phyloP scores from a whole-genome alignment of 2,329 filamentous ascomycete species.

The Stylonectria norvegica region DNA sequence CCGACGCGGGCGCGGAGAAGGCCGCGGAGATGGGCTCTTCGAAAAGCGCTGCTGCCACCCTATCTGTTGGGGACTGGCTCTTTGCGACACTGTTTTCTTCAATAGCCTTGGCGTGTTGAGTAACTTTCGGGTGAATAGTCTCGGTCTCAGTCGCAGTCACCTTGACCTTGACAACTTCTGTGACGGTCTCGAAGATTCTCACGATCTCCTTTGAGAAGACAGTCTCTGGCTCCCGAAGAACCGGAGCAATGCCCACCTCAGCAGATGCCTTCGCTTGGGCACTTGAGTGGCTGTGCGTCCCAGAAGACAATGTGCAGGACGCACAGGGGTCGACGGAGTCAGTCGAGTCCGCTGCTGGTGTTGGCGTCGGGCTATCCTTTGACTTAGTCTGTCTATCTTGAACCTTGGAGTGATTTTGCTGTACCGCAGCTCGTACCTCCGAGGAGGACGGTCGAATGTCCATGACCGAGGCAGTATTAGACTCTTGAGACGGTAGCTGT shows the following conservation, averaged over 20 bases:
- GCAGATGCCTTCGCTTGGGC: slow-evolving; percentile 2
- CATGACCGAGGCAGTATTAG: too few relatives aligned
- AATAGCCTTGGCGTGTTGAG: slow-evolving; percentile 8
- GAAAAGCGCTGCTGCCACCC: neutral
- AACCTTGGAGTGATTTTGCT: too few relatives aligned
- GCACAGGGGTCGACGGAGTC: slow-evolving; percentile 22
- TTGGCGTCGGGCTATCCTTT: slow-evolving; percentile 3
- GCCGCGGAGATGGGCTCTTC: slow-evolving; percentile 3
- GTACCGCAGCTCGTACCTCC: too few relatives aligned
- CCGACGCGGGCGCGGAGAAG: neutral
- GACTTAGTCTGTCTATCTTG: too few relatives aligned
- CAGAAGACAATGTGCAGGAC: slow-evolving; percentile 16
- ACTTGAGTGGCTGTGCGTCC: neutral
- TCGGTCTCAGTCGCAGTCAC: slow-evolving; percentile 31
- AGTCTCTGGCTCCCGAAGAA: slow-evolving; percentile 22
- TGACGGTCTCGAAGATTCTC: slow-evolving; percentile 36
- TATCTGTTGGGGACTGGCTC: neutral
- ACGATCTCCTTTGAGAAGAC: slow-evolving; percentile 26
- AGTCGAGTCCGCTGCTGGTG: neutral
- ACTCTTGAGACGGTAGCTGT: too few relatives aligned
- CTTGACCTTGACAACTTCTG: slow-evolving; percentile 30
- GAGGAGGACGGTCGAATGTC: too few relatives aligned
- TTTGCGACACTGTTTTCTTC: slow-evolving; percentile 10
- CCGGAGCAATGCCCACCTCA: slow-evolving; percentile 2
- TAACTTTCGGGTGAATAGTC: slow-evolving; percentile 13